phyloP scores from a whole-genome alignment of 2,329 filamentous ascomycete species.

The Aspergillus candidus region DNA sequence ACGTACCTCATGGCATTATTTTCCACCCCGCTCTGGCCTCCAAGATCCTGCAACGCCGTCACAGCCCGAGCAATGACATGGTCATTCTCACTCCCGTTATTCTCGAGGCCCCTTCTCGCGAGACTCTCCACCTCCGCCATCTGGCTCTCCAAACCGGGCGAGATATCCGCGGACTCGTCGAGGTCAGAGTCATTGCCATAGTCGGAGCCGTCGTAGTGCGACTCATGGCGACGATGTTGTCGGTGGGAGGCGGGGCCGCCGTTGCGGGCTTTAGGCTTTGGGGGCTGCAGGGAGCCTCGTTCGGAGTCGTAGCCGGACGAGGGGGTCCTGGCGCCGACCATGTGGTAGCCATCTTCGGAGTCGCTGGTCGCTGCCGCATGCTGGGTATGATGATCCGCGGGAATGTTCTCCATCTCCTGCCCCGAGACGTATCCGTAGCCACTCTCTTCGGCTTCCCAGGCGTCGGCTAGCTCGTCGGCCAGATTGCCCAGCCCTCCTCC shows the following conservation, averaged over 20 bases:
- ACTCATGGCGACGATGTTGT: constrained; percentile 35
- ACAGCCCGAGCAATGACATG: constrained; percentile 49
- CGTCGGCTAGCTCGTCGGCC: constrained; percentile 58
- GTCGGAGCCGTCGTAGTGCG: constrained; percentile 53
- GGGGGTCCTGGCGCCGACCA: constrained; percentile 22
- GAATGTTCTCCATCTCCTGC: constrained; percentile 25
- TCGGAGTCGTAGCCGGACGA: constrained; percentile 19
- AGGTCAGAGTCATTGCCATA: constrained; percentile 53
- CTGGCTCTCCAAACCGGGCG: constrained; percentile 48
- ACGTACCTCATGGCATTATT: constrained; percentile 50
- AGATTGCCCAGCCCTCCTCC: constrained; percentile 50
- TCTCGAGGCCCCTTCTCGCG: constrained; percentile 48
- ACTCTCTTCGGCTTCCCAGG: constrained; percentile 50
- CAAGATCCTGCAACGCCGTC: constrained; percentile 48
- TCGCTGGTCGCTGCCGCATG: constrained; percentile 15
- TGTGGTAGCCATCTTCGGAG: constrained; percentile 27
- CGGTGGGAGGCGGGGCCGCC: constrained; percentile 17
- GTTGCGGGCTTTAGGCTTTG: constrained; percentile 36
- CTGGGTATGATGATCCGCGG: constrained; percentile 17
- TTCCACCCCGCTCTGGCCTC: constrained; percentile 51
- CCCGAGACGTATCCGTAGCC: constrained; percentile 40
- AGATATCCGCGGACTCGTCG: constrained; percentile 48
- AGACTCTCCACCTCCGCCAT: constrained; percentile 53
- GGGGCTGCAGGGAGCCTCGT: constrained; percentile 26
- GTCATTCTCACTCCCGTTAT: constrained; percentile 47